Evolutionary conservation across 495 filamentous ascomycete genomes (phyloP), one percentile per base, ranked within the genome.

Genomic region (Chlorociboria aeruginascens): DNA sequence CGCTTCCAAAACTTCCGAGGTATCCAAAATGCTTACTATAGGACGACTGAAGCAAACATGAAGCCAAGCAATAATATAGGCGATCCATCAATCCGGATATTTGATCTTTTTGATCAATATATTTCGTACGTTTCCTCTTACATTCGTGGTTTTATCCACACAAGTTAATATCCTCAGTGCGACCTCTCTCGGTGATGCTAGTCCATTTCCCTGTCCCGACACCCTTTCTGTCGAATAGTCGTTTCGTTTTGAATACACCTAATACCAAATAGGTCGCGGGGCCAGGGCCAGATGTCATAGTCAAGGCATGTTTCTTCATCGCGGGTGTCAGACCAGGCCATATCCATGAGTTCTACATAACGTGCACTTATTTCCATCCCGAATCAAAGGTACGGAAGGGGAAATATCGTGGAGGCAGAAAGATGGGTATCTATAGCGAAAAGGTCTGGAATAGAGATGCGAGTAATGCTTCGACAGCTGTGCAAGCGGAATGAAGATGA

Each of bases 301-400:
- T 69, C 17, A 66, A 64, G 51, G 60, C 61, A 50, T 29, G 61
- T 50, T 50, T 69, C 42, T 65, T 68, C 55, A 44, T 69, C 34
- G 52, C 54, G 13, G 65, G 62, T 35, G 63, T 68, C 10, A 57
- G 67, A 28, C 66, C 66, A 4, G 59, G 58, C 7, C 64, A 68
- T 40, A 52, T 66, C 34, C 65, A 69, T 45, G 65, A 55, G 14
- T 69, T 69, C 59, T 67, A 67, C 54, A 58, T 68, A 12, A 54
- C 48, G 30, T 61, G 55, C 49, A 66, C 61, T 1, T 69, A 65
- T 49, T 66, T 63, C 53, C 57, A 63, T 31, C 60, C 65, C 38
- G 53, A 58, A 20, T 28, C 49, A 1, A 64, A 65, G 49, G 64
- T 66, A 8, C 12, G 53, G 8, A 61, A 59, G 43, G 57, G 60